A percentile compares a stretch with the other conserved stretches of the same genome.
Evolutionary conservation across 2,329 filamentous ascomycete species (phyloP).

Genomic region (Teratosphaeria pseudoeucalypti): DNA sequence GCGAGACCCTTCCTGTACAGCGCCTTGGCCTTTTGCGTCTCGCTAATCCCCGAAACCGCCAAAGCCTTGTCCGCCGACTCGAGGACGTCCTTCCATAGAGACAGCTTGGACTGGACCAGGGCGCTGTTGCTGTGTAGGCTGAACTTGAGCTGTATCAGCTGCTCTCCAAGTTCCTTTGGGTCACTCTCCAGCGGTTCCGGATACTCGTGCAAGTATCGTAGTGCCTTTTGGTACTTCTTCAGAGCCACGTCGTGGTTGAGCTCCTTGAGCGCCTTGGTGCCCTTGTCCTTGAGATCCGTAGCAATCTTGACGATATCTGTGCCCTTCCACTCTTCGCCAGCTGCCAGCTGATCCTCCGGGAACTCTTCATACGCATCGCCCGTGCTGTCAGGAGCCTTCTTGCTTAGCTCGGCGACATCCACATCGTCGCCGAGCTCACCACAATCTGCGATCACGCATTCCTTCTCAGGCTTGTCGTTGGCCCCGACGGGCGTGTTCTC

Average conservation of each 20-base stretch:
- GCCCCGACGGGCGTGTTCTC: slow-evolving; percentile 69
- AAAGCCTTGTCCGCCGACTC: slow-evolving; percentile 65
- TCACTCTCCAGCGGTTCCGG: slow-evolving; percentile 60
- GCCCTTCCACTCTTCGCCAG: slow-evolving; percentile 52
- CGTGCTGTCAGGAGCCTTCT: slow-evolving; percentile 63
- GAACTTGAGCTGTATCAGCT: slow-evolving; percentile 67
- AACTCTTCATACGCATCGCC: slow-evolving; percentile 94
- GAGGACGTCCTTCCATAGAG: slow-evolving; percentile 58
- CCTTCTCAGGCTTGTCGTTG: slow-evolving; percentile 66
- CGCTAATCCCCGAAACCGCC: slow-evolving; percentile 51
- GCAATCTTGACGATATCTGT: slow-evolving; percentile 67
- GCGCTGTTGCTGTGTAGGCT: slow-evolving; percentile 81
- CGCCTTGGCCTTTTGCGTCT: slow-evolving; percentile 80
- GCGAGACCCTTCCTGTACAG: slow-evolving; percentile 74
- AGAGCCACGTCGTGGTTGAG: slow-evolving; percentile 61
- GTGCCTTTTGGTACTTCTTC: slow-evolving; percentile 87
- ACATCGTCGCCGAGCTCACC: slow-evolving; percentile 67
- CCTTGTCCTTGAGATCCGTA: slow-evolving; percentile 76
- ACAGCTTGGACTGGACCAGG: slow-evolving; percentile 72
- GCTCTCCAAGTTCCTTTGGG: slow-evolving; percentile 53
- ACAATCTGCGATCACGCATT: slow-evolving; percentile 68
- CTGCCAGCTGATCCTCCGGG: slow-evolving; percentile 63
- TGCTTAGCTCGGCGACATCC: slow-evolving; percentile 55
- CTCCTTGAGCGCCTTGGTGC: slow-evolving; percentile 84
- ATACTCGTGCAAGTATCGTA: slow-evolving; percentile 82